A percentile compares a stretch with the other conserved stretches of the same genome.
Conservation (phyloP, 202 grass and related monocot species). For the Hordeum pubiflorum region DNA sequence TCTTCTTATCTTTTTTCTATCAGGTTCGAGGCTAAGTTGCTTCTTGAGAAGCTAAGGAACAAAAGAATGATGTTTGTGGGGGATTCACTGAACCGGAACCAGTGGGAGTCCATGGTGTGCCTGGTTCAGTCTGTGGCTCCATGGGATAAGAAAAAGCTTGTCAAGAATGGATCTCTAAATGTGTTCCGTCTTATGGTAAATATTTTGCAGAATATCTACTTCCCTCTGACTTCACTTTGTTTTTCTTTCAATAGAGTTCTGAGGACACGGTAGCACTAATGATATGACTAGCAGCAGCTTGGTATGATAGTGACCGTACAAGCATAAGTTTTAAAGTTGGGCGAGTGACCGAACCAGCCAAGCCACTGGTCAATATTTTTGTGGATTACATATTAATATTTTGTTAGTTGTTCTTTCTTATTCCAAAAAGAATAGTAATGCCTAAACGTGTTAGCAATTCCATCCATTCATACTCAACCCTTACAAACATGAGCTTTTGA, state of each 20-base stretch:
- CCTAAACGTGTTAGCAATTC: not conserved
- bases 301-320: not conserved
- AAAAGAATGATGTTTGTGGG: conserved; percentile 91
- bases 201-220: not conserved
- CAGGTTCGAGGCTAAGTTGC: conserved; percentile 59
- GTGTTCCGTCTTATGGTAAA: conserved; percentile 58
- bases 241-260: not conserved
- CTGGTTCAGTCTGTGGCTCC: conserved; percentile 62
- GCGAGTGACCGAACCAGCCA: not conserved
- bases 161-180: conserved; percentile 75
- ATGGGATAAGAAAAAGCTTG: conserved; percentile 66
- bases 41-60: conserved; percentile 64
- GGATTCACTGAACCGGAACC: conserved; percentile 78
- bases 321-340: not conserved
- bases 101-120: conserved; percentile 92
- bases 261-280: not conserved
- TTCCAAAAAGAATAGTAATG: not conserved
- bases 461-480: too few relatives aligned
- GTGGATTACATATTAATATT: not conserved
- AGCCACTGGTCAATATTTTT: not conserved
- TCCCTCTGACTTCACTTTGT: not conserved
- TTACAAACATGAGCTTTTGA: too few relatives aligned
- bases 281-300: not conserved
- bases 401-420: not conserved
- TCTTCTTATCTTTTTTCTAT: not conserved